These are phyloP conservation scores for Pyricularia grisea DNA, from an alignment of 2,329 filamentous ascomycete genomes.

Conservation along the genomic window DNA sequence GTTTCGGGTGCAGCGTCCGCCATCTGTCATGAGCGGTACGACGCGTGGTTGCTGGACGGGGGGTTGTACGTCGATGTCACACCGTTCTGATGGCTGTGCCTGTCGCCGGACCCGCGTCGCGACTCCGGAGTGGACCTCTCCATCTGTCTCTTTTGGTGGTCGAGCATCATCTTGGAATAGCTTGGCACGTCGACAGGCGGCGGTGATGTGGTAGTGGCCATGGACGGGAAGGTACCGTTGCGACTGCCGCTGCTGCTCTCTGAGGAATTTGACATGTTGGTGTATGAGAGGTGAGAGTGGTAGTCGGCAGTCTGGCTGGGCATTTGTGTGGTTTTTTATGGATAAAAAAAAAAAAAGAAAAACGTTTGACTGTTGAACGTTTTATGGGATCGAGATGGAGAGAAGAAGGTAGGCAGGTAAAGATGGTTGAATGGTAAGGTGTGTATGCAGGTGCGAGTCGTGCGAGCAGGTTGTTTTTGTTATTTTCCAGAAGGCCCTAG, in stretches of 20 bases:
- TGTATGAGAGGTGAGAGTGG: neutral
- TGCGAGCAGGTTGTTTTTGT: neutral
- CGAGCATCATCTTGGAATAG: slow-evolving; percentile 53
- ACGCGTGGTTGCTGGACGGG: neutral
- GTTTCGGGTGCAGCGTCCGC: neutral
- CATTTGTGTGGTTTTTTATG: neutral
- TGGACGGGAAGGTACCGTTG: slow-evolving; percentile 7
- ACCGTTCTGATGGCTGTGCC: slow-evolving; percentile 4
- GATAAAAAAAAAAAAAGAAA: too few species aligned
- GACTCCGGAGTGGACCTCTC: slow-evolving; percentile 42
- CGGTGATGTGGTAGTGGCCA: slow-evolving; percentile 13
- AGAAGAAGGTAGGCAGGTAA: neutral
- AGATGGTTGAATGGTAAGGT: neutral
- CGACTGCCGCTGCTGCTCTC: neutral
- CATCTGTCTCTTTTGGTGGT: slow-evolving; percentile 58
- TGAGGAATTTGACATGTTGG: slow-evolving; percentile 5
- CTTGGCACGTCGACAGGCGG: slow-evolving; percentile 19
- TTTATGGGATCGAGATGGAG: neutral
- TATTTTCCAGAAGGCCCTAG: neutral
- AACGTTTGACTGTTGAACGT: neutral
- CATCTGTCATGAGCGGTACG: neutral
- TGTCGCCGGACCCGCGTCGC: slow-evolving; percentile 17
- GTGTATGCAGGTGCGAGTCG: neutral
- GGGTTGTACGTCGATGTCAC: neutral
- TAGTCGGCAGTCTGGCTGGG: neutral